Evolutionary conservation across 1,139 yeast species (phyloP).

Genomic region (Oligophagozyma castellii): DNA sequence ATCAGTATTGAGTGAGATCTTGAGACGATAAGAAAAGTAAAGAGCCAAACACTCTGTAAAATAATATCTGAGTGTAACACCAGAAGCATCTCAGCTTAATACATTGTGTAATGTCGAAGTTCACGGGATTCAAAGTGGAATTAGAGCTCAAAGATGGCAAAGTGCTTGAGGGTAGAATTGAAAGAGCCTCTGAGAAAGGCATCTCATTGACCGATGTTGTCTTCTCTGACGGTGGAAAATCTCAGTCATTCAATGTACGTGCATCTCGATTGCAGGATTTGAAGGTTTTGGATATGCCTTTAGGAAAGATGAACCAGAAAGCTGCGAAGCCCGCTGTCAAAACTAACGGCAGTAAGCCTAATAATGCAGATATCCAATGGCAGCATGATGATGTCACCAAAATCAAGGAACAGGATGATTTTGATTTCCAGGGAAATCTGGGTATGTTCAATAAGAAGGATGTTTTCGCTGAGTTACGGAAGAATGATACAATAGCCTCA

Average conservation of each 20-base stretch:
- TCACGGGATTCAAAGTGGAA: slow-evolving; percentile 23
- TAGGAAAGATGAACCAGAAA: slow-evolving; percentile 8
- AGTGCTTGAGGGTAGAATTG: slow-evolving; percentile 21
- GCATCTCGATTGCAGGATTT: slow-evolving; percentile 24
- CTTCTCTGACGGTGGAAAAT: slow-evolving; percentile 24
- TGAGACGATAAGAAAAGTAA: too few species aligned
- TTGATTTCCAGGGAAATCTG: slow-evolving; percentile 76
- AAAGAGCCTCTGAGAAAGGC: slow-evolving; percentile 22
- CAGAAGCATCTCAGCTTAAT: background rate
- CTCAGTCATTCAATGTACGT: slow-evolving; percentile 24
- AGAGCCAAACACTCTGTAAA: too few species aligned
- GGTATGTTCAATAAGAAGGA: slow-evolving; percentile 71
- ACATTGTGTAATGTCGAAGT: slow-evolving; percentile 15
- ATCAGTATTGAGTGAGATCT: too few species aligned
- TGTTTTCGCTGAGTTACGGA: slow-evolving; percentile 66
- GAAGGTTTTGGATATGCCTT: slow-evolving; percentile 25
- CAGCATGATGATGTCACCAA: slow-evolving; percentile 34
- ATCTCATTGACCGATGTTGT: slow-evolving; percentile 21
- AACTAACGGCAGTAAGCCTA: slow-evolving; percentile 5
- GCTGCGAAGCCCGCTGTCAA: slow-evolving; percentile 8
- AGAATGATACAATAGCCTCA: slow-evolving; percentile 47
- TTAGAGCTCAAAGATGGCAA: slow-evolving; percentile 25
- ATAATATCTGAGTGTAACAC: background rate
- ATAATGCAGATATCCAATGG: slow-evolving; percentile 32
- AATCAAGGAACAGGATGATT: slow-evolving; percentile 47